Evolutionary conservation across 257 asterid genomes (phyloP), one percentile per base, ranked within the genome.

Genomic region (Jaltomata sinuosa): DNA sequence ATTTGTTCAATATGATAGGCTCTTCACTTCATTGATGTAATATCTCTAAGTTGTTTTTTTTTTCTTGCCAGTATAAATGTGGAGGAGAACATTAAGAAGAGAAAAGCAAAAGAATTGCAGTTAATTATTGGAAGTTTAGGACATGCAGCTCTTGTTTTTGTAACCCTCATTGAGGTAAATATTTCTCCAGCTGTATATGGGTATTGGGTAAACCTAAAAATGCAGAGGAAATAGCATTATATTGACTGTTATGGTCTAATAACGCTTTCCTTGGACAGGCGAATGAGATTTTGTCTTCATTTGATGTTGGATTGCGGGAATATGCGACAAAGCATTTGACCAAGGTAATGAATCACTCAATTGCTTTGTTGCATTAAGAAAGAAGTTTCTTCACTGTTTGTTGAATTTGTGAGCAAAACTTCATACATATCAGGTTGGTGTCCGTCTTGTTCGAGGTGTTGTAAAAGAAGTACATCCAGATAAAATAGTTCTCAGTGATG

Each of bases 261-360:
- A 45, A 40, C 27, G 40, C 42, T 57, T 61, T 61, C 59, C 45
- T 15, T 74, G 40, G 38, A 65, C 90, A 95, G 99, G 98, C 95
- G 54, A 95, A 95, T 40, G 99, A 95, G 91, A 95, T 95, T 77
- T 57, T 94, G 77, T 95, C 99, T 45, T 95, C 99, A 4, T 95
- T 95, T 85, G 98, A 94, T 78, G 93, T 92, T 32, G 96, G 97
- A 34, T 84, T 95, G 74, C 89, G 97, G 82, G 93, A 95, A 57
- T 95, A 95, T 49, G 99, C 99, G 27, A 88, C 96, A 27, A 95
- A 94, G 89, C 98, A 95, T 92, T 87, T 95, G 83, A 95, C 96
- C 18, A 94, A 93, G 97, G 98, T 94, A 90, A 76, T 82, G 54
- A 38, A 21, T 42, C 53, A 31, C 47, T 57, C 15, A 19, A 68